Base-by-base conservation (phyloP, 169 alveolate genomes). In the Babesia gibsoni region DNA sequence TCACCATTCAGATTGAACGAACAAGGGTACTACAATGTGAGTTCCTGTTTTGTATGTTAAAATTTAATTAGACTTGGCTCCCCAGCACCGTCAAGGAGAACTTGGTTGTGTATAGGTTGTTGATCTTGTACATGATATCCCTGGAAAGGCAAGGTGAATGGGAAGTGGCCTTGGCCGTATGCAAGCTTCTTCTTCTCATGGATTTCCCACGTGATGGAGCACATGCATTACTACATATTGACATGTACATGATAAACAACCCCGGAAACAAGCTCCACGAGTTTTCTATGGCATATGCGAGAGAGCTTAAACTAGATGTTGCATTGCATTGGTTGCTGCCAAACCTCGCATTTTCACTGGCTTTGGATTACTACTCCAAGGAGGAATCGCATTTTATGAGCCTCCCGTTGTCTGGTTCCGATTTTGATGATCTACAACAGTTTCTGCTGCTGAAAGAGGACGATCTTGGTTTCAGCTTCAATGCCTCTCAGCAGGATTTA, bases 151-250 rank as follows among this genome's bases (percentile, higher is more conserved):
- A 77, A 52, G 82, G 69, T 2, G 75, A 67, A 30, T 77, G 82
- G 81, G 39, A 56, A 36, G 49, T 56, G 45, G 16, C 67, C 8
- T 45, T 77, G 50, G 73, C 86, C 3, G 46, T 77, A 12, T 66
- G 86, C 65, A 77, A 77, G 48, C 61, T 77, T 37, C 56, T 77
- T 30, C 41, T 77, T 16, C 75, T 56, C 29, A 64, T 77, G 81
- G 86, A 77, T 48, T 52, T 50, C 22, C 86, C 82, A 16, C 43
- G 48, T 7, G 86, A 77, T 48, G 22, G 32, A 0, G 30, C 82
- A 16, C 86, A 77, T 20, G 73, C 75, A 22, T 61, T 77, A 46
- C 67, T 77, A 43, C 86, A 77, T 61, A 67, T 77, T 2, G 86
- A 77, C 22, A 10, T 59, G 63, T 68, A 67, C 43, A 25, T 77